Percentiles rank a stretch among this genome's conserved stretches.
phyloP scores from a whole-genome alignment of 2,329 filamentous ascomycete genomes.

The Alternaria tenuissima region DNA sequence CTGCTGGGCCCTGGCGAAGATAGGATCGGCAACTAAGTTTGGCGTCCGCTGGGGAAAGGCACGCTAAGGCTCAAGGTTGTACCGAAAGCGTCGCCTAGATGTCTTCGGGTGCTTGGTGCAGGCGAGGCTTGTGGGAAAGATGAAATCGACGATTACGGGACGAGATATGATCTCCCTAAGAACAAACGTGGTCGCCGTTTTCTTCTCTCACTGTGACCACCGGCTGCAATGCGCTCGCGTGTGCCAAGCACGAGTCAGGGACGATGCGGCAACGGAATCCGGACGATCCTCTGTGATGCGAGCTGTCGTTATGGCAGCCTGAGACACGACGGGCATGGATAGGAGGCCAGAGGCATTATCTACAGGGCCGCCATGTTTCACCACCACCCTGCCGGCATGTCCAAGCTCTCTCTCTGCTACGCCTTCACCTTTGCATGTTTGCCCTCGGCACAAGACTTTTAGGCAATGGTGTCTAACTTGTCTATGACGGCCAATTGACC shows the following conservation, averaged over 20 bases:
- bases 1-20: conserved; percentile 20
- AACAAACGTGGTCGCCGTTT: not conserved
- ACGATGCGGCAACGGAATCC: conserved; percentile 25
- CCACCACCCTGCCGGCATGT: conserved; percentile 31
- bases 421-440: conserved; percentile 13
- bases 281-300: conserved; percentile 28
- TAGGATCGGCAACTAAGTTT: conserved; percentile 33
- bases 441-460: conserved; percentile 10
- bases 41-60: conserved; percentile 28
- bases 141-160: not conserved
- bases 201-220: conserved; percentile 1
- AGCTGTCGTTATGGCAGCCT: conserved; percentile 18
- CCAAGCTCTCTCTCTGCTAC: conserved; percentile 14
- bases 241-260: conserved; percentile 33
- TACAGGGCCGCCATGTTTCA: conserved; percentile 42
- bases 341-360: conserved; percentile 36
- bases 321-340: conserved; percentile 43
- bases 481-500: not conserved
- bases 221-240: conserved; percentile 25
- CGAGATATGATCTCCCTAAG: conserved; percentile 5
- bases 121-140: conserved; percentile 1
- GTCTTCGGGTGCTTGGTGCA: conserved; percentile 13
- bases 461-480: not conserved
- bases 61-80: conserved; percentile 20
- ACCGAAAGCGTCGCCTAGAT: conserved; percentile 9